Conservation (phyloP, 2,329 filamentous ascomycete species). For the Cercospora beticola region DNA sequence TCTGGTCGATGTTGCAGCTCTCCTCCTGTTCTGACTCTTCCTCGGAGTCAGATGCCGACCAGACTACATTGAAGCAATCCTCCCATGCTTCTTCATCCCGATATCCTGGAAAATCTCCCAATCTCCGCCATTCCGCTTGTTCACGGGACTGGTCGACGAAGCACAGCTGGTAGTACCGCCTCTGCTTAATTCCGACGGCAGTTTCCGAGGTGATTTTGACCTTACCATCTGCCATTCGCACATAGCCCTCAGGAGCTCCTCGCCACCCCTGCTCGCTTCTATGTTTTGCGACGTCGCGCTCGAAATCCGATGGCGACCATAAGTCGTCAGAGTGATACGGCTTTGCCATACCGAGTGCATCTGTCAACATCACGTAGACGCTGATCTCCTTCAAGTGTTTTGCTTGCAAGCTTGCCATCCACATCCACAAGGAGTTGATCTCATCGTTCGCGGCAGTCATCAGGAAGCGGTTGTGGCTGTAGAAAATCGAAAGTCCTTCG, state of each 20-base stretch:
- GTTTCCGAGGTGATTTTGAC: neutral
- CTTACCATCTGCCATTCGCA: neutral
- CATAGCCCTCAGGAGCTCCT: neutral
- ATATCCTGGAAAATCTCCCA: too few species aligned
- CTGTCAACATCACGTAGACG: neutral
- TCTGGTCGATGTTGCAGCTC: too few species aligned
- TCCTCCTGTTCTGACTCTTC: too few species aligned
- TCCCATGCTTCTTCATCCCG: neutral
- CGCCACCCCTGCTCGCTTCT: neutral
- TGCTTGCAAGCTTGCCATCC: neutral
- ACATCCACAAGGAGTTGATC: neutral
- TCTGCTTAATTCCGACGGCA: neutral
- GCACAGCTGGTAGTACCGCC: neutral
- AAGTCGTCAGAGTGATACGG: neutral
- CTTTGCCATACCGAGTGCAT: neutral
- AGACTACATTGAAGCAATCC: neutral
- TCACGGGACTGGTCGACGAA: neutral
- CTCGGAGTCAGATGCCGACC: neutral
- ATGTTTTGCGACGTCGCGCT: neutral
- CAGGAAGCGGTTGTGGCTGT: neutral
- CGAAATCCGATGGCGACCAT: neutral
- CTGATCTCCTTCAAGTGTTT: neutral
- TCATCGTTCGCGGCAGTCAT: neutral
- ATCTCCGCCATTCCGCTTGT: neutral
- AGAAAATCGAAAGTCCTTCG: neutral